Base-by-base conservation (phyloP, 352 stramenopile genomes). In the Phytophthora capsici region DNA sequence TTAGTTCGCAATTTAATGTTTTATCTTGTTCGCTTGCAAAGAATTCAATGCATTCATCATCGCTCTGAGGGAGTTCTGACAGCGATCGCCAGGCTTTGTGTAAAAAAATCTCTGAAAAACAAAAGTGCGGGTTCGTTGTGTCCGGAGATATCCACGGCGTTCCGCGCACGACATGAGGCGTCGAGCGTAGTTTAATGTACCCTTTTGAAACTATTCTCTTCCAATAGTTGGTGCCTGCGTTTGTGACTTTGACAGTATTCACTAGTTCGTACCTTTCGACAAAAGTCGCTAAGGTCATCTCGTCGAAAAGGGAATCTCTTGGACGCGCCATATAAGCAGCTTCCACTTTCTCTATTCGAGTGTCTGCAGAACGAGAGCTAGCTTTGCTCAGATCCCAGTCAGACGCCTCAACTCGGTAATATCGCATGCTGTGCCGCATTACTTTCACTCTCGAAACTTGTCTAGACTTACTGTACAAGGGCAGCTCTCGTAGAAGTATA, bases 391-490 rank as follows among this genome's bases (percentile, higher is more conserved):
- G 4, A 2, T 8, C 6, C 3, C 16, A 32, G 26, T 32, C 26
- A 2, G 26, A 37, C 4, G 49, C 36, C 12, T 58, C 49, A 0
- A 66, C 41, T n/a, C 58, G 48, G 19, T 66, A 66, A 30, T 45
- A 48, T 7, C 58, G 28, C 0, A 9, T 19, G n/a, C 26, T 0
- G n/a, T 59, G 58, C 57, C 34, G 3, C 16, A 40, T 59, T 2
- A 66, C 14, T 19, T 66, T 66, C 3, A 47, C 16, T 3, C 25
- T 2, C 2, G 25, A 6, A 28, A 66, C 25, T 3, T 13, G 40
- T 6, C 48, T 16, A 2, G 38, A 59, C 44, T 55, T 66, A 17
- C 57, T 47, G 16, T 41, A 47, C 37, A 58, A 49, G 5, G 13
- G 40, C 7, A 59, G 17, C 14, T 25, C 54, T 38, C 45, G 2